Evolutionary conservation across 306 rosid species (phyloP).

Genomic region (Acmispon strigosus): DNA sequence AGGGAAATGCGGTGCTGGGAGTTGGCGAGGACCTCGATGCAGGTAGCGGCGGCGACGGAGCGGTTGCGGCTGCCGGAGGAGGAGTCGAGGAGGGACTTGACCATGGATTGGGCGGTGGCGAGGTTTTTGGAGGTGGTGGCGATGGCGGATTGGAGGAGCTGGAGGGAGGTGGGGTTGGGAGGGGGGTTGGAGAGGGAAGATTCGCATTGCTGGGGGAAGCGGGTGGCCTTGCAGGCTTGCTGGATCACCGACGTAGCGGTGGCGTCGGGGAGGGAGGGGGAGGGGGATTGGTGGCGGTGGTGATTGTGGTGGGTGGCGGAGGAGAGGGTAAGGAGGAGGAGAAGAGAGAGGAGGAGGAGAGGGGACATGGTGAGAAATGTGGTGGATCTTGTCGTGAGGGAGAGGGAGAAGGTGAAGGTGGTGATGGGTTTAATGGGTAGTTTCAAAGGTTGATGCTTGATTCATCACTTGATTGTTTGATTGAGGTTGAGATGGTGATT

Average conservation of each 20-base stretch:
- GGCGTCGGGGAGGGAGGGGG: not conserved
- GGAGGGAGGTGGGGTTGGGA: slow-evolving; percentile 27
- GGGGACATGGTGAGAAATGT: slow-evolving; percentile 28
- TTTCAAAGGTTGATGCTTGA: not conserved
- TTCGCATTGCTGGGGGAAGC: slow-evolving; percentile 53
- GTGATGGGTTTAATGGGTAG: not conserved
- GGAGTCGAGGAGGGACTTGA: slow-evolving; percentile 34
- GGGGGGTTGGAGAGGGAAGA: slow-evolving; percentile 38
- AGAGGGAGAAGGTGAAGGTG: slow-evolving; percentile 17
- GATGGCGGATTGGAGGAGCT: slow-evolving; percentile 47
- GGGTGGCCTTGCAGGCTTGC: slow-evolving; percentile 68
- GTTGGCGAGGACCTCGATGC: slow-evolving; percentile 38
- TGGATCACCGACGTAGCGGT: slow-evolving; percentile 12
- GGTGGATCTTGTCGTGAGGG: not conserved
- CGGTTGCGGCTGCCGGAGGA: slow-evolving; percentile 49
- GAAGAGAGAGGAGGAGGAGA: slow-evolving; percentile 25
- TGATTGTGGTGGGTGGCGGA: slow-evolving; percentile 33
- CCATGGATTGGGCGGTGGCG: slow-evolving; percentile 48
- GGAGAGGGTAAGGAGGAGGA: slow-evolving; percentile 38
- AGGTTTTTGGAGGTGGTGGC: slow-evolving; percentile 39
- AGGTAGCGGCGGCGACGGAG: slow-evolving; percentile 51
- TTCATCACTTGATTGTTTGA: too few relatives aligned
- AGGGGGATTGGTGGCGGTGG: not conserved
- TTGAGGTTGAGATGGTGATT: not conserved
- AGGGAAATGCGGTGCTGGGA: slow-evolving; percentile 56